Percentiles rank a stretch among this genome's conserved stretches.
Conservation (phyloP, 257 asterid genomes). For the Gynochthodes officinalis region DNA sequence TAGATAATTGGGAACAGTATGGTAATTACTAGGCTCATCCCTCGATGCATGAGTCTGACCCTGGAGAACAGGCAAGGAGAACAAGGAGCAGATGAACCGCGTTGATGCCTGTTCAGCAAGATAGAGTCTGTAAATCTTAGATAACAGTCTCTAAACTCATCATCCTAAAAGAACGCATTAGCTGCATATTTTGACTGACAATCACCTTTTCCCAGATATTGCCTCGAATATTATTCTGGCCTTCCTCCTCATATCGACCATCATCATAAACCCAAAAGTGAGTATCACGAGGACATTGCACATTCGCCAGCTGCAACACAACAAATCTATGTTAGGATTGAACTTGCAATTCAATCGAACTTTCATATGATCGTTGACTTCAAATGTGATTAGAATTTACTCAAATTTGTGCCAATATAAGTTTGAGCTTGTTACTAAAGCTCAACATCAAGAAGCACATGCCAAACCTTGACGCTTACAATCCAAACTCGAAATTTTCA, state of each 20-base stretch:
- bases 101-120: constrained; percentile 63
- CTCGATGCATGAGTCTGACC: constrained; percentile 70
- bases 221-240: constrained; percentile 95
- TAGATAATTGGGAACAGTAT: constrained; percentile 62
- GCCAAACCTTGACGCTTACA: neutral
- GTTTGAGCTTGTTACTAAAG: neutral
- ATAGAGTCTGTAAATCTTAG: constrained; percentile 9
- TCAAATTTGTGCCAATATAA: neutral
- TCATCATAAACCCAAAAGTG: constrained; percentile 99
- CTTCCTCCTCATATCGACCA: constrained; percentile 98
- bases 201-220: constrained; percentile 95
- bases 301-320: constrained; percentile 72
- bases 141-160: constrained; percentile 13
- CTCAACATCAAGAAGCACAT: neutral
- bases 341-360: neutral
- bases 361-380: neutral
- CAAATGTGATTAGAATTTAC: neutral
- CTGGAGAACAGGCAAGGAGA: constrained; percentile 89
- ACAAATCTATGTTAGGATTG: constrained; percentile 10
- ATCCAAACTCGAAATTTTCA: neutral
- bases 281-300: constrained; percentile 97
- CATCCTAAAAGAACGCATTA: constrained; percentile 5
- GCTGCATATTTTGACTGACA: neutral
- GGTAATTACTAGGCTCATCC: constrained; percentile 75
- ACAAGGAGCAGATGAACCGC: constrained; percentile 77